A percentile compares a stretch with the other conserved stretches of the same genome.
These are phyloP conservation scores for Mycena citricolor DNA, from an alignment of 1,284 basidiomycete species.

Conservation along the genomic window DNA sequence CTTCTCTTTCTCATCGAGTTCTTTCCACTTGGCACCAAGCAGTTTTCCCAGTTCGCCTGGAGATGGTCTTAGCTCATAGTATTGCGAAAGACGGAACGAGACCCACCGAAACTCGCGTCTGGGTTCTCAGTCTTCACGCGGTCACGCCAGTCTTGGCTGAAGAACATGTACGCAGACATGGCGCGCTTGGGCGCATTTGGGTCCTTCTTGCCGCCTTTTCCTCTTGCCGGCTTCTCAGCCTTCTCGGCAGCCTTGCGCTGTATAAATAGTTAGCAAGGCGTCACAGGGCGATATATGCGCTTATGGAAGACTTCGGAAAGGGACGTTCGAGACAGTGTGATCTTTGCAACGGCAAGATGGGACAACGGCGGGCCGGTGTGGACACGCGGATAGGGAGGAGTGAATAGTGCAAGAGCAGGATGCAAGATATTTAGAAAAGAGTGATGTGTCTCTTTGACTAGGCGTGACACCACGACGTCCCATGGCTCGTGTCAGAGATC, in stretches of 20 bases:
- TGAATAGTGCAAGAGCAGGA: too few species aligned
- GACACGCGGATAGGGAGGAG: too few species aligned
- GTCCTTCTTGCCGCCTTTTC: slow-evolving; percentile 64
- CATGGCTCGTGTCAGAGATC: too few species aligned
- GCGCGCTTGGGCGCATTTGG: slow-evolving; percentile 86
- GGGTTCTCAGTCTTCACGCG: slow-evolving; percentile 95
- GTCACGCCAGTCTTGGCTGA: slow-evolving; percentile 94
- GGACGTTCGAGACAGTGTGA: too few species aligned
- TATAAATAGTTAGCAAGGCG: slow-evolving; percentile 11
- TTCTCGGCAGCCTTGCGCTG: slow-evolving; percentile 77
- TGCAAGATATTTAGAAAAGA: too few species aligned
- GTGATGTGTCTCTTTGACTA: too few species aligned
- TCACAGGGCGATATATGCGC: too few species aligned
- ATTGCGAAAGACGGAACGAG: slow-evolving; percentile 5
- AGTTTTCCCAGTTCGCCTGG: slow-evolving; percentile 85
- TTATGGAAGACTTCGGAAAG: too few species aligned
- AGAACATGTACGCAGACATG: slow-evolving; percentile 98
- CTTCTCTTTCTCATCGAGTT: slow-evolving; percentile 80
- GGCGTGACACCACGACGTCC: too few species aligned
- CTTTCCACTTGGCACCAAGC: slow-evolving; percentile 90
- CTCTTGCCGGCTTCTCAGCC: slow-evolving; percentile 53
- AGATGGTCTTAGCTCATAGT: slow-evolving; percentile 16
- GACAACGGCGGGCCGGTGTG: too few species aligned
- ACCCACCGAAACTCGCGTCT: slow-evolving; percentile 86
- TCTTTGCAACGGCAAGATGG: too few species aligned